Base-by-base conservation (phyloP, 2,329 filamentous ascomycete genomes). In the Chrysosphaeria jannelii region DNA sequence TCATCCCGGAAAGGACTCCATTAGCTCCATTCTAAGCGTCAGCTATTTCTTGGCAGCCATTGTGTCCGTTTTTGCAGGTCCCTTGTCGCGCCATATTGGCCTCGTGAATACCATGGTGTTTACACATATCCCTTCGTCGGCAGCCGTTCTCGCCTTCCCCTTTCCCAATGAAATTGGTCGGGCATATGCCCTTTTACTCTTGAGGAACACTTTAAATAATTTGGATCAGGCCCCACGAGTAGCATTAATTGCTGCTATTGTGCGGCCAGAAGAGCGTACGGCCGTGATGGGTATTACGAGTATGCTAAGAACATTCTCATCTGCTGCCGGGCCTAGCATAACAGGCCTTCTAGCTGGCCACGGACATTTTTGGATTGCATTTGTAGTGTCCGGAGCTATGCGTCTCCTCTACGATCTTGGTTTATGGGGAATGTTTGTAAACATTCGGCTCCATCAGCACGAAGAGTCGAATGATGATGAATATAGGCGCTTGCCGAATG, bases 231-330 rank as follows among this genome's bases (percentile, higher is more conserved):
- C 59, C 0, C 65, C 65, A 0, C 48, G 65, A 3, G 46, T 62
- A 1, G 63, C 65, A 0, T 59, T 71, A 27, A 66, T 71, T 23
- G 61, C 64, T 1, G 62, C 62, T 0, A 59, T 67, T 1, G 63
- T 70, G 3, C 54, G 50, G 29, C 55, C 62, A 0, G 53, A 59
- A 25, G 65, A 71, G 39, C 46, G 64, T 2, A 71, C 65, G 1
- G 64, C 62, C 1, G 61, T 65, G n/a, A 64, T 70, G 59, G 65
- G 65, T 8, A 63, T 71, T 31, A 68, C 62, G 0, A 49, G 45
- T 22, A 59, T 60, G 35, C 28, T 68, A 14, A 46, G 62, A 5
- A 69, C 61, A 0, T 34, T 69, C 8, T 57, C 61, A 0, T 50
- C 57, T 29, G 60, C 47, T 27, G 37, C 46, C 0, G 50, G 60